These are phyloP conservation scores for Didymosphaeria variabile DNA, from an alignment of 2,329 filamentous ascomycete species.

Conservation along the genomic window DNA sequence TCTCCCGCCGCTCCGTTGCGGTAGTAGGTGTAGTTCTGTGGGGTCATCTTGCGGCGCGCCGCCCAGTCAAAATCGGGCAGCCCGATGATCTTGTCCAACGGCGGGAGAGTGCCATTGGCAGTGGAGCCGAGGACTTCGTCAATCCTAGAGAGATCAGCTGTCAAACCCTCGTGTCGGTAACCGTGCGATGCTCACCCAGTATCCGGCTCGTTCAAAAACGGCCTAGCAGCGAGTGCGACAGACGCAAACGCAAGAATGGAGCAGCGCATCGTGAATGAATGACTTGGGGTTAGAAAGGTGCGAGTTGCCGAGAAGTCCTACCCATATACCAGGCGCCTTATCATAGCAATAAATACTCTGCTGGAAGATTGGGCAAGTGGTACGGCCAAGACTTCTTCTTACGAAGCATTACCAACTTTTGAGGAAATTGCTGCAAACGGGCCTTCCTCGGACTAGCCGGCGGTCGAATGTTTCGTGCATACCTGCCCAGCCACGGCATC, in stretches of 20 bases:
- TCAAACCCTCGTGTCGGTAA: not conserved
- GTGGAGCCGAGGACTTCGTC: conserved; percentile 33
- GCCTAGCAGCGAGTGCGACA: conserved; percentile 42
- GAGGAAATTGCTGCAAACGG: conserved; percentile 5
- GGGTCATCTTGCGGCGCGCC: conserved; percentile 58
- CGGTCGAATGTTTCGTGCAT: not conserved
- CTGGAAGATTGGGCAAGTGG: not conserved
- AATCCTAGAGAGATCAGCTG: conserved; percentile 20
- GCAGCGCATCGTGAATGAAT: conserved; percentile 34
- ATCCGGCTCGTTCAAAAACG: conserved; percentile 48
- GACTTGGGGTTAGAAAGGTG: conserved; percentile 19
- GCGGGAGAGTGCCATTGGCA: conserved; percentile 51
- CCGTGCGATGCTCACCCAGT: conserved; percentile 31
- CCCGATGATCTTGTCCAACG: conserved; percentile 57
- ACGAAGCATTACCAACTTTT: not conserved
- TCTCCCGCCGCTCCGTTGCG: conserved; percentile 65
- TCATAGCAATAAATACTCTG: not conserved
- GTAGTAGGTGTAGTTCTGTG: conserved; percentile 62
- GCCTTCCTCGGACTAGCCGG: not conserved
- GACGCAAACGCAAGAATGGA: conserved; percentile 32
- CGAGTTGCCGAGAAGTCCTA: not conserved
- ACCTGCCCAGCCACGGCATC: conserved; percentile 3
- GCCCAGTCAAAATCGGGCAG: conserved; percentile 65
- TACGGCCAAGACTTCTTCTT: conserved; percentile 4
- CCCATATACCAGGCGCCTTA: not conserved